Evolutionary conservation across 1,284 basidiomycete genomes (phyloP).

Genomic region (Rhodotorula sp.): DNA sequence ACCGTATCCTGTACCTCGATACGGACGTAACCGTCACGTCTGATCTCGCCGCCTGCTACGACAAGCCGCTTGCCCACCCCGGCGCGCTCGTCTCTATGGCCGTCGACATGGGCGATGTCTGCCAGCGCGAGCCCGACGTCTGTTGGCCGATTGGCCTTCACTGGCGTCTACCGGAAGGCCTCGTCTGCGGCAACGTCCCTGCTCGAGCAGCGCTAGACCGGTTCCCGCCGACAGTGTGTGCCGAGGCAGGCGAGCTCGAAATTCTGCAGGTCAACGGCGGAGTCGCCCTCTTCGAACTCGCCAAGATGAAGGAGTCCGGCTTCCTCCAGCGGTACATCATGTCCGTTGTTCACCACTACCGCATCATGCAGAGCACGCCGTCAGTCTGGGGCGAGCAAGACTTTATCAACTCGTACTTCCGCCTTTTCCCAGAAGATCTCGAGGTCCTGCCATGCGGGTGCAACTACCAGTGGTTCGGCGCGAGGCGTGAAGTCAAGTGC

Average conservation of each 20-base stretch:
- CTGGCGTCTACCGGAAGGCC: slow-evolving; percentile 23
- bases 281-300: slow-evolving; percentile 32
- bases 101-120: slow-evolving; percentile 40
- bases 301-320: slow-evolving; percentile 27
- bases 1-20: slow-evolving; percentile 38
- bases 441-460: slow-evolving; percentile 39
- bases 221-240: slow-evolving; percentile 4
- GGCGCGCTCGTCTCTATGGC: slow-evolving; percentile 34
- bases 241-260: slow-evolving; percentile 30
- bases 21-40: slow-evolving; percentile 36
- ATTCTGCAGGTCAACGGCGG: slow-evolving; percentile 39
- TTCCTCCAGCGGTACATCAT: slow-evolving; percentile 35
- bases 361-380: slow-evolving; percentile 8
- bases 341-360: slow-evolving; percentile 31
- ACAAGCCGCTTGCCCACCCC: slow-evolving; percentile 1
- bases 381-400: slow-evolving; percentile 41
- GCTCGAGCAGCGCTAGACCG: not conserved
- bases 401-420: slow-evolving; percentile 41
- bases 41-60: slow-evolving; percentile 35
- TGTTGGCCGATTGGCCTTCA: slow-evolving; percentile 40
- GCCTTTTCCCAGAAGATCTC: slow-evolving; percentile 34
- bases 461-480: slow-evolving; percentile 40
- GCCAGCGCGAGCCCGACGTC: slow-evolving; percentile 27
- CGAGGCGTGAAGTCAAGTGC: slow-evolving; percentile 31
- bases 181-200: slow-evolving; percentile 35